phyloP scores from a whole-genome alignment of 352 stramenopile genomes.

The Phytophthora gonapodyides region DNA sequence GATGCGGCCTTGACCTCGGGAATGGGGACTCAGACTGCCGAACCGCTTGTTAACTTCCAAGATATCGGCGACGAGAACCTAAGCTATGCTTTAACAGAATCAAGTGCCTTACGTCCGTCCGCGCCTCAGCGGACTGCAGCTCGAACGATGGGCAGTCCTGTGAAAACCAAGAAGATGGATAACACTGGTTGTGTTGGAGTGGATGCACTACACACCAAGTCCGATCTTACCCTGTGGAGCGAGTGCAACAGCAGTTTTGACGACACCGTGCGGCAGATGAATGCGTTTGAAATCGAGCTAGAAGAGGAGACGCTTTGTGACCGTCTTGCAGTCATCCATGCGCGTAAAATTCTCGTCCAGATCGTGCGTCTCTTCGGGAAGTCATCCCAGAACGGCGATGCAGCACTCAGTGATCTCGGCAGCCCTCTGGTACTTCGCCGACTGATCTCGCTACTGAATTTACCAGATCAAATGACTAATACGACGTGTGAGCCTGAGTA shows the following conservation, averaged over 20 bases:
- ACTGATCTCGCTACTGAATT: slow-evolving; percentile 59
- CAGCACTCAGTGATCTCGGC: slow-evolving; percentile 58
- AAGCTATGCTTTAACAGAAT: slow-evolving; percentile 74
- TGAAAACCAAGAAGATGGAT: slow-evolving; percentile 49
- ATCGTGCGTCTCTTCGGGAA: slow-evolving; percentile 60
- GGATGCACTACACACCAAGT: slow-evolving; percentile 23
- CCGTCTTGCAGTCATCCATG: slow-evolving; percentile 63
- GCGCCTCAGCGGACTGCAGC: slow-evolving; percentile 19
- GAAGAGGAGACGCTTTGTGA: slow-evolving; percentile 69
- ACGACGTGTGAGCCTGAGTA: slow-evolving; percentile 6
- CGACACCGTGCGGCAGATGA: slow-evolving; percentile 63
- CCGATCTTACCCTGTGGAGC: slow-evolving; percentile 65
- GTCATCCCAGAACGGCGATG: slow-evolving; percentile 28
- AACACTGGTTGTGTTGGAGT: slow-evolving; percentile 8
- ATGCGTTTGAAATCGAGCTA: slow-evolving; percentile 59
- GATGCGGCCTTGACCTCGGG: not conserved
- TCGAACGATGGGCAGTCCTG: slow-evolving; percentile 46
- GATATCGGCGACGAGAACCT: slow-evolving; percentile 81
- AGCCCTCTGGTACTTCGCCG: slow-evolving; percentile 70
- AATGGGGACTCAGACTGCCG: slow-evolving; percentile 2
- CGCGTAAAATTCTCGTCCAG: slow-evolving; percentile 68
- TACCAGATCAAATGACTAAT: slow-evolving; percentile 12
- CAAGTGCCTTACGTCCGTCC: slow-evolving; percentile 40
- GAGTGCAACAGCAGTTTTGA: slow-evolving; percentile 70
- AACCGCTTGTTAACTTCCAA: slow-evolving; percentile 57